Evolutionary conservation across 306 rosid genomes (phyloP).

Genomic region (Vicia faba): DNA sequence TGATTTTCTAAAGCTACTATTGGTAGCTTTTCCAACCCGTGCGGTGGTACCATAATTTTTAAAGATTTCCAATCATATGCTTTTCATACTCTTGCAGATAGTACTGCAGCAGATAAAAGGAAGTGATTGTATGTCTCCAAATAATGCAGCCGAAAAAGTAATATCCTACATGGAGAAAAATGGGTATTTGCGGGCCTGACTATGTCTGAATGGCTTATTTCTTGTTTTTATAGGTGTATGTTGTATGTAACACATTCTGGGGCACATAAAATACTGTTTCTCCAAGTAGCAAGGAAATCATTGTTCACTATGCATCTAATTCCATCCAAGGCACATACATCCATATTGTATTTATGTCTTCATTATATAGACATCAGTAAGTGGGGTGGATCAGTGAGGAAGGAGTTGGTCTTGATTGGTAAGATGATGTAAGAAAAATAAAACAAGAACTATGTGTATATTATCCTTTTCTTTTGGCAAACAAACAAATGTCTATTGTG

Average conservation of each 20-base stretch:
- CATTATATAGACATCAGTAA: constrained; percentile 26
- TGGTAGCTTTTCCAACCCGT: no score
- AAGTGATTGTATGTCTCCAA: constrained; percentile 50
- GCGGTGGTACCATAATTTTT: no score
- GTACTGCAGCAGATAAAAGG: constrained; percentile 61
- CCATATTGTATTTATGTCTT: constrained; percentile 6
- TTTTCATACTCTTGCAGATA: constrained; percentile 60
- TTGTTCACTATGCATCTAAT: constrained; percentile 46
- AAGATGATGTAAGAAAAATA: not conserved
- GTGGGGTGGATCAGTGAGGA: constrained; percentile 3
- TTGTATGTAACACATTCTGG: constrained; percentile 8
- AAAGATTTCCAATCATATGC: no score
- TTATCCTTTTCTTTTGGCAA: not conserved
- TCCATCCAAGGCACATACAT: constrained; percentile 2
- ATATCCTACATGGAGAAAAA: constrained; percentile 73
- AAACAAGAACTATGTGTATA: constrained; percentile 4
- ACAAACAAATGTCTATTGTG: no score
- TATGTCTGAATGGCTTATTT: constrained; percentile 28
- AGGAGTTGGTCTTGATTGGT: constrained; percentile 27
- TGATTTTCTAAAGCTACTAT: no score
- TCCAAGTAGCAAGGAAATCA: constrained; percentile 50
- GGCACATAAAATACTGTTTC: constrained; percentile 30
- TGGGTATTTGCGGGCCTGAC: constrained; percentile 65
- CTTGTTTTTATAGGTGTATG: constrained; percentile 26
- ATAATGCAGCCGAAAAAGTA: constrained; percentile 59